phyloP scores from a whole-genome alignment of 2,329 filamentous ascomycete species.

The Colletotrichum orchidophilum region DNA sequence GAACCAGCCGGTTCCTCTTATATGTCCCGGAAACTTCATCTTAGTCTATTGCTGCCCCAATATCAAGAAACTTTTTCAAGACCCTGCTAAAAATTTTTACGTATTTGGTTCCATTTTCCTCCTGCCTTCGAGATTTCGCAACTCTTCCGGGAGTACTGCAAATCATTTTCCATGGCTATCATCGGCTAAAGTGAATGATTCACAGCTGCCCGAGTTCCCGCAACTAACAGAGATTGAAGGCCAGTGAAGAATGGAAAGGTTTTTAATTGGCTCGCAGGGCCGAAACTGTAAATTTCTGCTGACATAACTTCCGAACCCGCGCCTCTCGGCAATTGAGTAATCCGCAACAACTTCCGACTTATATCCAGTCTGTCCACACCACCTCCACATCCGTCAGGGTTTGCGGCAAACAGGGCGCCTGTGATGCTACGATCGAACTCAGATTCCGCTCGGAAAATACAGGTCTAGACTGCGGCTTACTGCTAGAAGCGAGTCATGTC shows the following conservation, averaged over 20 bases:
- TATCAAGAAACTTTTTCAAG: neutral
- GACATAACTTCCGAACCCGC: neutral
- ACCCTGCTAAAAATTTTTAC: neutral
- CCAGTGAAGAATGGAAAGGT: neutral
- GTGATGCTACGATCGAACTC: neutral
- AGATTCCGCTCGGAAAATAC: neutral
- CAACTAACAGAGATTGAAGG: neutral
- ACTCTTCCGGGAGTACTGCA: neutral
- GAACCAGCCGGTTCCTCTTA: neutral
- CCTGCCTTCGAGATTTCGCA: neutral
- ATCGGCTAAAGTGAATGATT: neutral
- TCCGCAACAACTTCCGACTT: conserved; percentile 5
- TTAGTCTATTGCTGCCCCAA: neutral
- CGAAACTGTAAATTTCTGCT: neutral
- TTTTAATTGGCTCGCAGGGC: neutral
- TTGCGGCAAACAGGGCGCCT: neutral
- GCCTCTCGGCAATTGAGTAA: neutral
- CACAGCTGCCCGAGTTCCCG: neutral
- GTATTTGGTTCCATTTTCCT: neutral
- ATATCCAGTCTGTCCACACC: neutral
- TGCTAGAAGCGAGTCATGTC: neutral
- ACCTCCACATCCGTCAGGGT: neutral
- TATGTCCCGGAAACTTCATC: neutral
- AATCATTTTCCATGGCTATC: neutral
- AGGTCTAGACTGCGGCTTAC: neutral